Conservation (phyloP, 2,329 filamentous ascomycete genomes). For the Thelonectria blattea region DNA sequence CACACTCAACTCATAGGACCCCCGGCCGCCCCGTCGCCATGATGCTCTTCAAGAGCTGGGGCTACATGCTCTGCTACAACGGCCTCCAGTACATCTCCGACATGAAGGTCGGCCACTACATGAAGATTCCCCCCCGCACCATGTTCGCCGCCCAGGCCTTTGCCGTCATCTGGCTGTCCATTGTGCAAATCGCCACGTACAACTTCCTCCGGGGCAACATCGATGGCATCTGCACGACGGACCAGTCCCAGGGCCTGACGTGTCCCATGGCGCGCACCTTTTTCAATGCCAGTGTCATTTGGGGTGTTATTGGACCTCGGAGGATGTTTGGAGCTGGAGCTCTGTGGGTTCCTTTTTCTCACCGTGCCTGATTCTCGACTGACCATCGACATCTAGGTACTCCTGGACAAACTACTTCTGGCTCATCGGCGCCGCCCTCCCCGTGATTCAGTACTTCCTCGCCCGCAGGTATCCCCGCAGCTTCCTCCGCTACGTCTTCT, state of each 20-base stretch:
- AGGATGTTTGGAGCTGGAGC: conserved; percentile 70
- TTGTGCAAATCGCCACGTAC: conserved; percentile 58
- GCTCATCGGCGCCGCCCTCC: conserved; percentile 69
- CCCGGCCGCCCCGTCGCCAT: conserved; percentile 73
- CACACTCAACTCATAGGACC: conserved; percentile 41
- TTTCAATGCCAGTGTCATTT: conserved; percentile 62
- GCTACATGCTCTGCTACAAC: conserved; percentile 71
- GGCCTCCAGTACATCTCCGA: conserved; percentile 69
- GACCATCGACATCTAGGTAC: conserved; percentile 48
- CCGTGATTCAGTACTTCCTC: conserved; percentile 66
- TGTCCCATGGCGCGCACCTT: conserved; percentile 57
- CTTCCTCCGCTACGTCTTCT: conserved; percentile 68
- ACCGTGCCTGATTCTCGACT: background rate
- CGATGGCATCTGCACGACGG: conserved; percentile 57
- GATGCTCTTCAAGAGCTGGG: conserved; percentile 81
- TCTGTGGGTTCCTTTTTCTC: conserved; percentile 39
- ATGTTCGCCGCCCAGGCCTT: conserved; percentile 67
- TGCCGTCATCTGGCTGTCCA: conserved; percentile 65
- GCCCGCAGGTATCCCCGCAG: conserved; percentile 67
- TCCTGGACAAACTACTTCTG: conserved; percentile 71
- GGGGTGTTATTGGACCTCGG: conserved; percentile 70
- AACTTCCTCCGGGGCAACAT: conserved; percentile 15
- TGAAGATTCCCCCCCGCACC: conserved; percentile 65
- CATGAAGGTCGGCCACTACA: conserved; percentile 72
- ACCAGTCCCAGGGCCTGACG: conserved; percentile 66